A percentile compares a stretch with the other conserved stretches of the same genome.
Evolutionary conservation across 306 rosid species (phyloP).

Genomic region (cucumber (Cucumis sativus)): DNA sequence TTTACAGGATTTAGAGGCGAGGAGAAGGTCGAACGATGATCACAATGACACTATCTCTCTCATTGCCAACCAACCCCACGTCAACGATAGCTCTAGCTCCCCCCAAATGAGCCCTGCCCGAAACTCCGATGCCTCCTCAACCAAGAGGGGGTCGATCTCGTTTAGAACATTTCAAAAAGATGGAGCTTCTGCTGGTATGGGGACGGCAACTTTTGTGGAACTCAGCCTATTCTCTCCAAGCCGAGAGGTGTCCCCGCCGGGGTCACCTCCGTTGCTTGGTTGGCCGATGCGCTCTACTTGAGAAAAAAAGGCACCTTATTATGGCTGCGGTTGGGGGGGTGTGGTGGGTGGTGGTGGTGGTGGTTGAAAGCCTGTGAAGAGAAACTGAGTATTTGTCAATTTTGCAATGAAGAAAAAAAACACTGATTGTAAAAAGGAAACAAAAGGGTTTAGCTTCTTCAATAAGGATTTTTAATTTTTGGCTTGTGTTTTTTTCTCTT

Average conservation of each 20-base stretch:
- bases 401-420: slow-evolving; percentile 51
- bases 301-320: not conserved
- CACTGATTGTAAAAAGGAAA: slow-evolving; percentile 54
- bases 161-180: slow-evolving; percentile 54
- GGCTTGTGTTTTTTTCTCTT: slow-evolving; percentile 14
- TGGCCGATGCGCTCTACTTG: slow-evolving; percentile 66
- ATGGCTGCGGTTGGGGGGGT: not conserved
- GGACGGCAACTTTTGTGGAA: slow-evolving; percentile 66
- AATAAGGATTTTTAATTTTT: slow-evolving; percentile 50
- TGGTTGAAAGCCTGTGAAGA: slow-evolving; percentile 26
- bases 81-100: slow-evolving; percentile 25
- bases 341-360: no score
- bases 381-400: slow-evolving; percentile 44
- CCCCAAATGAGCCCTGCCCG: slow-evolving; percentile 48
- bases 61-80: slow-evolving; percentile 60
- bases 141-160: slow-evolving; percentile 80
- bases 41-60: slow-evolving; percentile 66
- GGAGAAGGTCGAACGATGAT: slow-evolving; percentile 46
- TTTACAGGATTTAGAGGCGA: slow-evolving; percentile 62
- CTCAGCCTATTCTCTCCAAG: slow-evolving; percentile 88
- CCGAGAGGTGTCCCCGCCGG: slow-evolving; percentile 50
- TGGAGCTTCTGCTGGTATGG: slow-evolving; percentile 38
- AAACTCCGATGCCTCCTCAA: slow-evolving; percentile 62
- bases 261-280: slow-evolving; percentile 74
- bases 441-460: slow-evolving; percentile 44